Base-by-base conservation (phyloP, 1,284 basidiomycete species). In the Trichosporon coremiiforme region DNA sequence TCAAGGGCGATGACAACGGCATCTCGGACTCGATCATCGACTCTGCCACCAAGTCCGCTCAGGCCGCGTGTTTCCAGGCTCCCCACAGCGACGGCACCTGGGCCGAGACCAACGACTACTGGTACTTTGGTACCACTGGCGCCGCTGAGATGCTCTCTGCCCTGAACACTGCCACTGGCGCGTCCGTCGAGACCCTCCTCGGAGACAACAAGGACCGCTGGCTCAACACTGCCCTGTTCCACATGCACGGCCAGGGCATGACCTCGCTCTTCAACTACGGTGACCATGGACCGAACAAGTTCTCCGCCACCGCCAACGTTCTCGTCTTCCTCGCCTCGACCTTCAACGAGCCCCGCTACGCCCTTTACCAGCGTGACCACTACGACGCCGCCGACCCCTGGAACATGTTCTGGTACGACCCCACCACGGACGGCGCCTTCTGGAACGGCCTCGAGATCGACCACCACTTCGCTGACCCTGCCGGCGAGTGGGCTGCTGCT, bases 381-480 rank as follows among this genome's bases (percentile, higher is more conserved):
- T 85, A 85, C 67, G 95, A 98, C 78, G 90, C 94, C 0, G 85
- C 90, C 20, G 96, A 99, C 74, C 96, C 96, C 0, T 94, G 90
- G 88, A 90, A 89, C 78, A 95, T 99, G 93, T 96, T 99, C 86
- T 99, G 94, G 94, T 99, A 98, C 83, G 87, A 98, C 81, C 89
- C 94, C 12, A 86, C 88, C 5, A 88, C 90, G 64, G 84, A 86
- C 20, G 96, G 96, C 69, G 93, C 93, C 64, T 99, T 91, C 87
- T 98, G 94, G 95, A 89, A 95, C 79, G 90, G 89, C 64, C 84
- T 91, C 62, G 82, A 91, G 1, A 87, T 98, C 64, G 96, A 99
- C 85, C 86, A 88, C 73, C 89, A 90, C 86, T 98, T 95, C 84
- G 85, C 89, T 76, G 88, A 90, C 75, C 76, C 76, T 22, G 82